phyloP scores from a whole-genome alignment of 805 yeast species.

The Kregervanrija fluxuum region DNA sequence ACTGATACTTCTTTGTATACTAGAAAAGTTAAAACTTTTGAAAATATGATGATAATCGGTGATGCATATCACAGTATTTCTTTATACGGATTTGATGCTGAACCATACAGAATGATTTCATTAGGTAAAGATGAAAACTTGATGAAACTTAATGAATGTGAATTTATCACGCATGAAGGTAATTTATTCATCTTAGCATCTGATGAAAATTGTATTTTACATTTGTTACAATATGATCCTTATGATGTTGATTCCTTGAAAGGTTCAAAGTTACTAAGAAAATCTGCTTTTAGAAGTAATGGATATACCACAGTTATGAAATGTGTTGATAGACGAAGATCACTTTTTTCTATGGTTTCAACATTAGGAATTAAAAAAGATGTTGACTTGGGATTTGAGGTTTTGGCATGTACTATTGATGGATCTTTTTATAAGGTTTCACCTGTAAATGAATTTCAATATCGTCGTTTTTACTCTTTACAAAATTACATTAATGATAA shows the following conservation, averaged over 20 bases:
- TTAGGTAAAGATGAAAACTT: conserved; percentile 67
- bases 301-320: conserved; percentile 49
- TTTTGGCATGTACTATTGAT: conserved; percentile 67
- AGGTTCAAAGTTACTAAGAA: conserved; percentile 68
- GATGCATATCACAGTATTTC: conserved; percentile 74
- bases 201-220: conserved; percentile 61
- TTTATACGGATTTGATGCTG: conserved; percentile 87
- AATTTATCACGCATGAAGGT: conserved; percentile 66
- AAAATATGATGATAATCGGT: conserved; percentile 73
- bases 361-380: conserved; percentile 24
- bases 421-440: conserved; percentile 71
- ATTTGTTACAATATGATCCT: conserved; percentile 81
- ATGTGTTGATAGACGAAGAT: conserved; percentile 32
- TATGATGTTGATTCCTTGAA: conserved; percentile 78
- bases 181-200: conserved; percentile 60
- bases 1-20: conserved; percentile 77
- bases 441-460: conserved; percentile 69
- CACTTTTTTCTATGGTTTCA: conserved; percentile 23
- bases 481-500: conserved; percentile 85
- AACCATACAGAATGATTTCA: conserved; percentile 80
- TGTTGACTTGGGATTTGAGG: conserved; percentile 38
- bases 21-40: conserved; percentile 73
- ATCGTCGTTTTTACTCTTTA: conserved; percentile 72
- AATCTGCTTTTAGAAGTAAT: conserved; percentile 65
- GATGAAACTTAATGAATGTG: conserved; percentile 63